These are phyloP conservation scores for Fagopyrum tataricum DNA, from an alignment of 148 eudicot genomes.

Conservation along the genomic window DNA sequence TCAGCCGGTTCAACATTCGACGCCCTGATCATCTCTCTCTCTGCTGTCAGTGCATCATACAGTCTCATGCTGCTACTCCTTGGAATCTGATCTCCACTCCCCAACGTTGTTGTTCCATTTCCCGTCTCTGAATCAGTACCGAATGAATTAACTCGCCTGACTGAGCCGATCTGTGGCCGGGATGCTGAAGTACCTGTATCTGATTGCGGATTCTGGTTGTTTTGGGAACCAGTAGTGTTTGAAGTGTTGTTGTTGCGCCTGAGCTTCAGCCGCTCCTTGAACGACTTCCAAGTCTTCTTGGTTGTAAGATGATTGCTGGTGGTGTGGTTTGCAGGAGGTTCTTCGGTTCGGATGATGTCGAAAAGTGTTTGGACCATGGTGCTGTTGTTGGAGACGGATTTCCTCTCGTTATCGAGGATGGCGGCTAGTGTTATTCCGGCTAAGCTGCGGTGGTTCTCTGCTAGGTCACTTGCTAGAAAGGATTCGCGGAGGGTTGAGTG, in stretches of 20 bases:
- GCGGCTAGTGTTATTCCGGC: conserved; percentile 32
- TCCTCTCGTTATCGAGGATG: conserved; percentile 29
- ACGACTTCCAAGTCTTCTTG: conserved; percentile 9
- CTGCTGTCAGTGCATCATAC: background rate
- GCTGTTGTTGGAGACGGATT: conserved; percentile 15
- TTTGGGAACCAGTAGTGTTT: background rate
- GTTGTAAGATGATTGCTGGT: background rate
- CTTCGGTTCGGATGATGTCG: conserved; percentile 43
- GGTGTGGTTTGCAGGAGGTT: conserved; percentile 2
- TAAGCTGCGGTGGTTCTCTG: conserved; percentile 17
- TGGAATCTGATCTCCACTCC: background rate
- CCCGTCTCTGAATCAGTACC: background rate
- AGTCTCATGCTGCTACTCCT: conserved; percentile 3
- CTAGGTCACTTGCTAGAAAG: conserved; percentile 21
- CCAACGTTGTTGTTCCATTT: background rate
- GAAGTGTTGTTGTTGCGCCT: conserved; percentile 4
- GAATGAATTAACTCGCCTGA: background rate
- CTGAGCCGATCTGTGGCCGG: background rate
- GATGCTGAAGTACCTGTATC: too few relatives aligned
- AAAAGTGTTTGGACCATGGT: conserved; percentile 32
- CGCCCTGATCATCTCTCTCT: background rate
- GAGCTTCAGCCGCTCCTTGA: conserved; percentile 10
- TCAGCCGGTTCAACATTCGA: background rate
- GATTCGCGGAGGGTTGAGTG: conserved; percentile 31
- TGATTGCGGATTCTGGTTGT: too few relatives aligned